phyloP scores from a whole-genome alignment of 345 rosid species.

The Salix brachista region DNA sequence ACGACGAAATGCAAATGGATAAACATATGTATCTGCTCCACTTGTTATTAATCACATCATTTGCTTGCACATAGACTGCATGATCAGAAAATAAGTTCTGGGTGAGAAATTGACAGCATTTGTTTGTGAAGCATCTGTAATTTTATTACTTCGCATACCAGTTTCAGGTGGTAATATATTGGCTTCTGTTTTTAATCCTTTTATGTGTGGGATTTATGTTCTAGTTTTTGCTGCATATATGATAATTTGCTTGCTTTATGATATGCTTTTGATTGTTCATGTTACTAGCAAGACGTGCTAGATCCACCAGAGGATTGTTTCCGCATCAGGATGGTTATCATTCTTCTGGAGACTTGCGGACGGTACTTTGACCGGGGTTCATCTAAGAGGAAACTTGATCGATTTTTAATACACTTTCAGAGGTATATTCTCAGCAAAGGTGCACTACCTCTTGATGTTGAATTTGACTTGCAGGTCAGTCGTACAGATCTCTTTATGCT shows the following conservation, averaged over 20 bases:
- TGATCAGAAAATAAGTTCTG: neutral
- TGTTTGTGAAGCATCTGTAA: neutral
- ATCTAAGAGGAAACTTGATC: slow-evolving; percentile 92
- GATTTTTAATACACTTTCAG: slow-evolving; percentile 90
- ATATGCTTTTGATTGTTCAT: slow-evolving; percentile 14
- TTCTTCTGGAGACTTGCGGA: slow-evolving; percentile 94
- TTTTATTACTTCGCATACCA: neutral
- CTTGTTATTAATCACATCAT: neutral
- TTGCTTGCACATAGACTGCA: too few relatives aligned
- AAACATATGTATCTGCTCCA: neutral
- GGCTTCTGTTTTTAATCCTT: neutral
- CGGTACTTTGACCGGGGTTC: slow-evolving; percentile 97
- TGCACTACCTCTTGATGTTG: slow-evolving; percentile 74
- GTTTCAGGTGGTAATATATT: neutral
- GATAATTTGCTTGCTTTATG: neutral
- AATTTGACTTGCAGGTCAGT: slow-evolving; percentile 94
- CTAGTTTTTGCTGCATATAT: neutral
- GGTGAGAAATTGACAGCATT: neutral
- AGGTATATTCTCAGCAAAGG: slow-evolving; percentile 88
- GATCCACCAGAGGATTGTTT: slow-evolving; percentile 99
- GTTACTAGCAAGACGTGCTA: slow-evolving; percentile 68
- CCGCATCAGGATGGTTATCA: slow-evolving; percentile 88
- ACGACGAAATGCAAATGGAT: neutral
- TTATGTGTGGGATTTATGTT: neutral
- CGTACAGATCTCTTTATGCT: neutral